Evolutionary conservation across 208 protist genomes (phyloP), one percentile per base, ranked within the genome.

Genomic region (Leishmania mexicana): DNA sequence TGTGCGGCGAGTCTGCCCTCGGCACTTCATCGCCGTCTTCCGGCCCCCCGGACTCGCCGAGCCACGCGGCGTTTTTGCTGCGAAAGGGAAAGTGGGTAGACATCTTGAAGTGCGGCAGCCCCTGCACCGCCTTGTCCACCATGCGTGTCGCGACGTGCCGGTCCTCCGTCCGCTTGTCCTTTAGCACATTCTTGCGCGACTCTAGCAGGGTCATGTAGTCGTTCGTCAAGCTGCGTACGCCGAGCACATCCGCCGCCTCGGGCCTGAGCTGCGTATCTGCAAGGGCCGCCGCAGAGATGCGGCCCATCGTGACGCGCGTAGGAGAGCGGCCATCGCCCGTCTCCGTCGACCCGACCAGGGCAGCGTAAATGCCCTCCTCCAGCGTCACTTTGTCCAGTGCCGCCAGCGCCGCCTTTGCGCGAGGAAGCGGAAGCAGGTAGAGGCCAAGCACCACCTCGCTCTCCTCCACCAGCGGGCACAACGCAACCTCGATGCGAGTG

Each of bases 361-460:
- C 68, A 13, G 57, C 31, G 38, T 77, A 38, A 31, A 67, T 40
- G 45, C 58, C 58, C 11, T 78, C 68, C 53, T 68, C 45, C 11
- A 13, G 28, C 45, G 76, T 64, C 24, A 85, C 35, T 74, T 81
- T 70, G 76, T 92, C 87, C 19, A 90, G 85, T 49, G 65, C 51
- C 62, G 75, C 82, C 21, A 92, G 73, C 8, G 73, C 81, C 31
- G 72, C 75, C 24, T 85, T 57, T 1, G 90, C 85, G 42, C 84
- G 83, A 21, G 83, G 83, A 57, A 95, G 76, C 6, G 89, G 84
- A 17, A 96, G 68, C 17, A 96, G 81, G 87, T 94, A 95, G 4
- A 96, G 71, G 47, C 91, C 93, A 57, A 92, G 49, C 35, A 96
- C 90, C 42, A 93, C 85, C 51, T 94, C 87, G 73, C 93, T 96